Conservation (phyloP, 257 asterid species). For the Solanum stenotomum region DNA sequence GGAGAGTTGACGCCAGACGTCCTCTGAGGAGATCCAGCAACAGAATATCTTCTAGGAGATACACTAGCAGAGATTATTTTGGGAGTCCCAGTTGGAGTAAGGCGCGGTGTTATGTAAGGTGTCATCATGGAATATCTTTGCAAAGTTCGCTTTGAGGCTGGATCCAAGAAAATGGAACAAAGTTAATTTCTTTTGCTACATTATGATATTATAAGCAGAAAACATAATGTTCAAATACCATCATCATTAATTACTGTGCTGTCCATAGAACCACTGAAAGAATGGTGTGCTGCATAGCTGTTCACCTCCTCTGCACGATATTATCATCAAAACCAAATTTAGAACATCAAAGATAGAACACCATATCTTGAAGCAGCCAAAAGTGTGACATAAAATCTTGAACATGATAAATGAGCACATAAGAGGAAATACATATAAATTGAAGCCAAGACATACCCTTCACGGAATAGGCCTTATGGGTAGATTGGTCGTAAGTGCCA, state of each 20-base stretch:
- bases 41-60: slow-evolving; percentile 77
- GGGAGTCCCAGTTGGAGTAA: slow-evolving; percentile 79
- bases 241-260: slow-evolving; percentile 36
- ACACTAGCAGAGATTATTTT: slow-evolving; percentile 52
- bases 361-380: neutral
- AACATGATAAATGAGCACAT: neutral
- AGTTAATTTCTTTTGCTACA: neutral
- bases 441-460: slow-evolving; percentile 36
- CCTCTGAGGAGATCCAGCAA: slow-evolving; percentile 64
- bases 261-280: slow-evolving; percentile 42
- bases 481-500: slow-evolving; percentile 76
- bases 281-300: slow-evolving; percentile 39
- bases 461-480: slow-evolving; percentile 34
- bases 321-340: neutral
- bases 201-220: neutral
- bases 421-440: neutral
- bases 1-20: slow-evolving; percentile 62
- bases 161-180: slow-evolving; percentile 2
- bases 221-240: slow-evolving; percentile 33
- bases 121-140: slow-evolving; percentile 37
- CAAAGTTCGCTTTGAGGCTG: slow-evolving; percentile 52
- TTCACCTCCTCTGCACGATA: slow-evolving; percentile 44
- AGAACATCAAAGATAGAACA: neutral
- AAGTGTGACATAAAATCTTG: neutral
- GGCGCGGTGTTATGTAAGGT: slow-evolving; percentile 60